Conservation (phyloP, 148 eudicot genomes). For the Vaccinium corymbosum region DNA sequence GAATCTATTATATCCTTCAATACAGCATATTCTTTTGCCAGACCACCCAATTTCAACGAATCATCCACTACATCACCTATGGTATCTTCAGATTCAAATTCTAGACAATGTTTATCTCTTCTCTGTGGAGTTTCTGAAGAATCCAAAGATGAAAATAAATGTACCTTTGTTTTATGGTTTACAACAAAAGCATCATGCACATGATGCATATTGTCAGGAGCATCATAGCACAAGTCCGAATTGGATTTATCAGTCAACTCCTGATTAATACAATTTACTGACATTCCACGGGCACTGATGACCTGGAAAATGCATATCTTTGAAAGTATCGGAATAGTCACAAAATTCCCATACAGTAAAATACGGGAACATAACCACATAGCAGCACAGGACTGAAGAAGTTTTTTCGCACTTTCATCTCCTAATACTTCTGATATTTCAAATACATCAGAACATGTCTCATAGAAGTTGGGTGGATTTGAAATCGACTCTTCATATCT, state of each 20-base stretch:
- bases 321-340: constrained; percentile 59
- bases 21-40: constrained; percentile 64
- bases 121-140: constrained; percentile 25
- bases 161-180: constrained; percentile 51
- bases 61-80: constrained; percentile 28
- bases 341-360: constrained; percentile 68
- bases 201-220: constrained; percentile 24
- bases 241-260: constrained; percentile 18
- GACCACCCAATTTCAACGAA: constrained; percentile 55
- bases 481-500: constrained; percentile 34
- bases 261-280: constrained; percentile 22
- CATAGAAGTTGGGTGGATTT: constrained; percentile 20
- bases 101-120: constrained; percentile 22
- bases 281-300: constrained; percentile 37
- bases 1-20: constrained; percentile 64
- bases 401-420: constrained; percentile 54
- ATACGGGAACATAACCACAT: constrained; percentile 59
- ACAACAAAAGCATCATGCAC: constrained; percentile 43
- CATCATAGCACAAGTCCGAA: constrained; percentile 6
- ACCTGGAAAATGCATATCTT: constrained; percentile 58
- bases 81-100: constrained; percentile 22
- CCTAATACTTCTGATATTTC: constrained; percentile 51
- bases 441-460: constrained; percentile 28
- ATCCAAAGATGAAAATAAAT: constrained; percentile 35
- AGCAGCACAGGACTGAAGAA: constrained; percentile 50